Base-by-base conservation (phyloP, 2,329 filamentous ascomycete species). In the Tolypocladium inflatum region DNA sequence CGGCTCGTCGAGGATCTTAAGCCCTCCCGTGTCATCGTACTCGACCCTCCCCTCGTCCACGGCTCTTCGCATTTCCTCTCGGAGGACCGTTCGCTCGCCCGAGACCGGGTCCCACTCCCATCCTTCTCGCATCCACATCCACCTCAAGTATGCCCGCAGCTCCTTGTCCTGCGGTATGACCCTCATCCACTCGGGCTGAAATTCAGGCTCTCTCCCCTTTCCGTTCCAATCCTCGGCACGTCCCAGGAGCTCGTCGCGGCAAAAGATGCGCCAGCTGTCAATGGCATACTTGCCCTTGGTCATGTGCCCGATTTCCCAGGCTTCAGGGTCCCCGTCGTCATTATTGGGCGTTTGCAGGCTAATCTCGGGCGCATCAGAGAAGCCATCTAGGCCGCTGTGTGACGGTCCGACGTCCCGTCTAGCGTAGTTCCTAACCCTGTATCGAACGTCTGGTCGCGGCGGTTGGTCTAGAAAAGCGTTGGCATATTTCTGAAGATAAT, bases 231-330 rank as follows among this genome's bases (percentile, higher is more conserved):
- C 83, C 11, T 73, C 69, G 1, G 87, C 84, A 21, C 85, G 71
- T 0, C 85, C 87, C 9, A 91, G 81, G 30, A 96, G 71, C 38
- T 80, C 78, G 69, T 97, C 92, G 2, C 92, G 84, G 69, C 91
- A 96, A 71, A 97, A 97, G 62, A 97, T 96, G 3, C 92, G 84
- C 89, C 91, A 97, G 67, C 88, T 92, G 71, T 97, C 92, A 54
- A 93, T 77, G 0, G 90, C 89, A 70, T 97, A 97, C 1, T 84
- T 79, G 19, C 91, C 90, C 57, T 90, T 86, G 0, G 90, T 91
- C 58, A 97, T 76, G 70, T 96, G 90, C 0, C 88, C 91, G 60
- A 96, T 88, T 67, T 97, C 92, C 86, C 91, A 95, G 0, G 82
- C 81, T 13, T 78, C 76, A 23, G 52, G 21, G 38, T 63, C 58